A percentile compares a stretch with the other conserved stretches of the same genome.
phyloP scores from a whole-genome alignment of 192 early-diverging fungal genomes.

The Coemansia sp. region DNA sequence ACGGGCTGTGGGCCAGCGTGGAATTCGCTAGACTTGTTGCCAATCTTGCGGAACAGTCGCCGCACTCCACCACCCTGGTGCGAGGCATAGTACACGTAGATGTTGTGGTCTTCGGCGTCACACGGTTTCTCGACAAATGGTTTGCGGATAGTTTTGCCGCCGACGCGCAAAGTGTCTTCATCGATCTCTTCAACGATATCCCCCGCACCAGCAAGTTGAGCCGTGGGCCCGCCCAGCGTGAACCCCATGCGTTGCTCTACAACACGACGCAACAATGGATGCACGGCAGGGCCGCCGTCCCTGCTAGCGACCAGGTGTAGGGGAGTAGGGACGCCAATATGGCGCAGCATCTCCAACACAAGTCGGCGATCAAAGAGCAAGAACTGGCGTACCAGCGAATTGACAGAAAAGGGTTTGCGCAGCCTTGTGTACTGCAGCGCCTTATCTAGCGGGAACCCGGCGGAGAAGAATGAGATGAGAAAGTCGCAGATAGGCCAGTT shows the following conservation, averaged over 20 bases:
- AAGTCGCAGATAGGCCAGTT: slow-evolving; percentile 95
- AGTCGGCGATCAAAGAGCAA: slow-evolving; percentile 89
- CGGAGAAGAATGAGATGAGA: slow-evolving; percentile 95
- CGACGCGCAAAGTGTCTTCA: slow-evolving; percentile 71
- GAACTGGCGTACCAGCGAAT: slow-evolving; percentile 88
- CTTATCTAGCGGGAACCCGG: slow-evolving; percentile 91
- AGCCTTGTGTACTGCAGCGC: slow-evolving; percentile 86
- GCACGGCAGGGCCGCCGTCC: slow-evolving; percentile 66
- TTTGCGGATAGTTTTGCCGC: slow-evolving; percentile 72
- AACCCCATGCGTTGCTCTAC: slow-evolving; percentile 59
- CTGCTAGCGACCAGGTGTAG: slow-evolving; percentile 69
- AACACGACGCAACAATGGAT: slow-evolving; percentile 57
- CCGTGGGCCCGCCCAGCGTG: slow-evolving; percentile 40
- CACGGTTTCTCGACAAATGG: slow-evolving; percentile 98
- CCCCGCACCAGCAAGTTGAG: neutral
- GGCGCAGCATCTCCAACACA: slow-evolving; percentile 78
- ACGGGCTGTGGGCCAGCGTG: slow-evolving; percentile 66
- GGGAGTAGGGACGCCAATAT: slow-evolving; percentile 82
- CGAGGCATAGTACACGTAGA: slow-evolving; percentile 89
- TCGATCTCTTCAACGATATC: slow-evolving; percentile 51
- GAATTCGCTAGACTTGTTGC: slow-evolving; percentile 95
- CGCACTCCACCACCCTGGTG: slow-evolving; percentile 82
- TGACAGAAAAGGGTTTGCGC: slow-evolving; percentile 85
- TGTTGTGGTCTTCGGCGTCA: slow-evolving; percentile 96
- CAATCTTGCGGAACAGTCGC: slow-evolving; percentile 81